phyloP scores from a whole-genome alignment of 2,329 filamentous ascomycete species.

The Aspergillus pseudoterreus region DNA sequence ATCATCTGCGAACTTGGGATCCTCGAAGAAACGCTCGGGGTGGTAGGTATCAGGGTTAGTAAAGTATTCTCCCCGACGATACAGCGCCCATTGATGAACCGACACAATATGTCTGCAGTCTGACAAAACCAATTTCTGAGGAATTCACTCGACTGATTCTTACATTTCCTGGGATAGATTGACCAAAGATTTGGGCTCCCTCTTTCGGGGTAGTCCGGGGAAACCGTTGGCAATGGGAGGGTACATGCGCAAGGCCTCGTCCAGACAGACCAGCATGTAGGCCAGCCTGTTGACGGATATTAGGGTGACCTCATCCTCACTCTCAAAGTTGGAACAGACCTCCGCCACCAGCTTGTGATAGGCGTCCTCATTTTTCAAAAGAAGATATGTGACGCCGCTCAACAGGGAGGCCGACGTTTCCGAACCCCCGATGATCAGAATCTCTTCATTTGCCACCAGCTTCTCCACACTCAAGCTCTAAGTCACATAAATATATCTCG shows the following conservation, averaged over 20 bases:
- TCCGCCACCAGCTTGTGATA: conserved; percentile 33
- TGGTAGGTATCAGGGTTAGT: conserved; percentile 43
- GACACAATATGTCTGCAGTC: conserved; percentile 39
- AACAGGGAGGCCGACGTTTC: conserved; percentile 42
- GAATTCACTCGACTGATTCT: background rate
- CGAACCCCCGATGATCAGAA: conserved; percentile 34
- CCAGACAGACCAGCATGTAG: conserved; percentile 42
- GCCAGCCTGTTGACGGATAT: conserved; percentile 24
- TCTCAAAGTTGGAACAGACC: conserved; percentile 36
- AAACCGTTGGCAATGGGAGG: conserved; percentile 28
- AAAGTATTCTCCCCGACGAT: conserved; percentile 45
- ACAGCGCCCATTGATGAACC: conserved; percentile 46
- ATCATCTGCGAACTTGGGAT: conserved; percentile 39
- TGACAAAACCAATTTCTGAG: background rate
- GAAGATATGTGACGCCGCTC: conserved; percentile 31
- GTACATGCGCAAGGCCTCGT: conserved; percentile 44
- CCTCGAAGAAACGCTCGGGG: conserved; percentile 41
- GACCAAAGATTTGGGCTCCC: conserved; percentile 18
- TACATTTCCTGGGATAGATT: conserved; percentile 20
- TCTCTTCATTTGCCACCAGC: conserved; percentile 22
- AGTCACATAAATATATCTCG: conserved; percentile 11
- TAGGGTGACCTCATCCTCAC: conserved; percentile 39
- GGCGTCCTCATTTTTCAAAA: conserved; percentile 18
- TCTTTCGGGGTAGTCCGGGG: conserved; percentile 18
- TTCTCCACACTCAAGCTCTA: conserved; percentile 1